A percentile compares a stretch with the other conserved stretches of the same genome.
Conservation (phyloP, 805 yeast species). For the Ogataea kodamae region DNA sequence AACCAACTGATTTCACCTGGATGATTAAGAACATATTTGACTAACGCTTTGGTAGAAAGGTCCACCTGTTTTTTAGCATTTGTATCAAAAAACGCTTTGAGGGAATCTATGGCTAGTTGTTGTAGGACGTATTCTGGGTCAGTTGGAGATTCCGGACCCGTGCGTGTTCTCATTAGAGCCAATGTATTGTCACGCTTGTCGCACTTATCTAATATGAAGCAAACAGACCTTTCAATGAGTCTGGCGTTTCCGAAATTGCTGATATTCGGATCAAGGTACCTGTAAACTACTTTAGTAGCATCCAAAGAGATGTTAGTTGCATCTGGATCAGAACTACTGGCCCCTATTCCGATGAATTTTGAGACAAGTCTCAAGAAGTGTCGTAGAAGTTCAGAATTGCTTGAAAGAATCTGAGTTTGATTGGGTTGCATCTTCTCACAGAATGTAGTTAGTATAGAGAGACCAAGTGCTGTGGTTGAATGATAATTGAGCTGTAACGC, state of each 20-base stretch:
- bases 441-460: conserved; percentile 34
- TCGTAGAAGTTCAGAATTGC: conserved; percentile 42
- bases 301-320: conserved; percentile 45
- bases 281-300: conserved; percentile 38
- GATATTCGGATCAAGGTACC: conserved; percentile 23
- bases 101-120: conserved; percentile 33
- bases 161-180: conserved; percentile 16
- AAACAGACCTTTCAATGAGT: conserved; percentile 33
- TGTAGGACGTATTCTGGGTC: conserved; percentile 8
- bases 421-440: conserved; percentile 26
- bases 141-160: conserved; percentile 6
- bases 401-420: conserved; percentile 38
- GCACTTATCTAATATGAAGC: conserved; percentile 38
- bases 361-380: conserved; percentile 34
- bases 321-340: conserved; percentile 25
- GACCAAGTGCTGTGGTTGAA: conserved; percentile 47
- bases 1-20: conserved; percentile 44
- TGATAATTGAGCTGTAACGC: conserved; percentile 58
- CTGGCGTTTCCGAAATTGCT: conserved; percentile 14
- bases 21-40: conserved; percentile 39
- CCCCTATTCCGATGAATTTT: conserved; percentile 26
- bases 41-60: conserved; percentile 50
- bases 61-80: conserved; percentile 58
- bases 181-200: conserved; percentile 18
- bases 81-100: conserved; percentile 63